Evolutionary conservation across 768 basidiomycete genomes (phyloP), one percentile per base, ranked within the genome.

Genomic region (Glaciozyma martinii): DNA sequence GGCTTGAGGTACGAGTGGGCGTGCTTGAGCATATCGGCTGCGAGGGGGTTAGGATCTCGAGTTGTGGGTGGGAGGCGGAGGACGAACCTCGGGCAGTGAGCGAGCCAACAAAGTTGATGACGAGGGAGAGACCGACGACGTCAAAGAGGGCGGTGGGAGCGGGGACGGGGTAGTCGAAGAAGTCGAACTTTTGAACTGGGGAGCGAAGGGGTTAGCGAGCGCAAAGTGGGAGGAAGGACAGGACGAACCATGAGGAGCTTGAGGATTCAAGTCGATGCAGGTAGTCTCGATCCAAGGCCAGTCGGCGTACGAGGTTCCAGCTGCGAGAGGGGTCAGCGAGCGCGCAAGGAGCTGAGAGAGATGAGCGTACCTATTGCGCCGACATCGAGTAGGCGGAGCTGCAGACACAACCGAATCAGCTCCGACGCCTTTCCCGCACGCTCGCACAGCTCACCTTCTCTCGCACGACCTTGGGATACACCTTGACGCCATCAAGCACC

Each of bases 211-310:
- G 37, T 40, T 6, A 40, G 37, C 33, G 37, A 13, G 37, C 37
- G 37, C 12, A 13, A 40, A 13, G 10, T 40, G 37, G 37, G 37
- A 40, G 37, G 37, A 40, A 40, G 15, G 37, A 3, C 37, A 33
- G 37, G 37, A 40, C 37, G 37, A 13, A 40, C 37, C 37, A 40
- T 71, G 65, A 15, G 60, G 47, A 0, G 69, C 67, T 59, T 67
- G 65, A 19, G 71, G 67, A 63, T 74, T 74, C 21, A 74, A 63
- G 63, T 74, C 73, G 59, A 72, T 71, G 30, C 40, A 57, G 15
- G 56, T 72, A 3, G 69, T 56, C n/a, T 69, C 54, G 59, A 74
- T 69, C 65, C 70, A 71, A 0, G 54, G 8, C 56, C 59, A 65
- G 44, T 63, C 63, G 30, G 60, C 54, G 49, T 64, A 46, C 18